Evolutionary conservation across 2,329 filamentous ascomycete species (phyloP).

Genomic region (Phialophora verrucosa): DNA sequence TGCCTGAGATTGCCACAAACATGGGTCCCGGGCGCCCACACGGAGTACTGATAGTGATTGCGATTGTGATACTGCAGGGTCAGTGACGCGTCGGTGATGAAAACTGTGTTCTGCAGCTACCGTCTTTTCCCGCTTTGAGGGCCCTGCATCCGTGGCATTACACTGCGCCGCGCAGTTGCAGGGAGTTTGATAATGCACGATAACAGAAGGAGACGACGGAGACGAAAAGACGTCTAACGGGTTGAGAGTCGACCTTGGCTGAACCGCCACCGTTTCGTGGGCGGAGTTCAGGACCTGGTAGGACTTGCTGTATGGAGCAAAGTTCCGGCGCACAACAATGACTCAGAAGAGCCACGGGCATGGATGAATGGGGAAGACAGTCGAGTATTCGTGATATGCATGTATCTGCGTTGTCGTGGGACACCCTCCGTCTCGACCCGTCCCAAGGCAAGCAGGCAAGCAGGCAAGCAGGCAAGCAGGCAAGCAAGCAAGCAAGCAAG

Average conservation of each 20-base stretch:
- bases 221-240: neutral
- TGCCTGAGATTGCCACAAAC: neutral
- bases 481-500: neutral
- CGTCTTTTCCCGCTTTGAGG: neutral
- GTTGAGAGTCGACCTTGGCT: constrained; percentile 15
- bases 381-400: neutral
- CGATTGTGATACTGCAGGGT: constrained; percentile 1
- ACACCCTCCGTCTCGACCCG: neutral
- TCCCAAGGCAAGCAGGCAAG: neutral
- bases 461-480: neutral
- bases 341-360: constrained; percentile 2
- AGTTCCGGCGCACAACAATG: neutral
- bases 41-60: neutral
- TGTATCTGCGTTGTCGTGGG: neutral
- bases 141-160: neutral
- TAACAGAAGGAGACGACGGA: neutral
- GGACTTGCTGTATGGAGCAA: constrained; percentile 1
- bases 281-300: constrained; percentile 1
- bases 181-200: neutral
- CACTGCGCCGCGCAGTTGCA: neutral
- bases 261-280: neutral
- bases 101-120: neutral
- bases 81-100: neutral
- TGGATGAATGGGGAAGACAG: neutral
- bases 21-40: neutral